Percentiles rank a stretch among this genome's conserved stretches.
phyloP scores from a whole-genome alignment of 371 early-diverging fungal genomes.

The Coemansia sp. region DNA sequence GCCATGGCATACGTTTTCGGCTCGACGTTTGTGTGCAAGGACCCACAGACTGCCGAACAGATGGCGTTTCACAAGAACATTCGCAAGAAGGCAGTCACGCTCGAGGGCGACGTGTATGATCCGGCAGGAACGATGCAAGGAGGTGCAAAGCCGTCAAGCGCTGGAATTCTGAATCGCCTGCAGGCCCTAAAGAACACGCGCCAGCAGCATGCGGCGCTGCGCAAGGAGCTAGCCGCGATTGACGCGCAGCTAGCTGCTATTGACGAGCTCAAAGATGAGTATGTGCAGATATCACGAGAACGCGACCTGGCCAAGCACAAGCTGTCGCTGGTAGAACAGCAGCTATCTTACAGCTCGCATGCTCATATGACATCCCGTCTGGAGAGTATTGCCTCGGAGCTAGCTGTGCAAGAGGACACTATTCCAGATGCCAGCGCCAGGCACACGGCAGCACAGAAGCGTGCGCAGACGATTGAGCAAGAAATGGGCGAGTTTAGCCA shows the following conservation, averaged over 20 bases:
- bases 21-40: conserved; percentile 86
- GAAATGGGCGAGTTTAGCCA: conserved; percentile 88
- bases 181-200: conserved; percentile 56
- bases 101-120: conserved; percentile 99
- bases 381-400: conserved; percentile 35
- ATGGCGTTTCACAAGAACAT: conserved; percentile 86
- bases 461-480: conserved; percentile 63
- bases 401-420: conserved; percentile 26
- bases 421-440: conserved; percentile 31
- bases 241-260: conserved; percentile 54
- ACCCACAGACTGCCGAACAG: conserved; percentile 79
- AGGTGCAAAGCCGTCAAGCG: conserved; percentile 80
- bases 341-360: conserved; percentile 68
- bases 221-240: conserved; percentile 54
- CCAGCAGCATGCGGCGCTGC: conserved; percentile 26
- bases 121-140: conserved; percentile 97
- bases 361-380: conserved; percentile 47
- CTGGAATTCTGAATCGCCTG: conserved; percentile 74
- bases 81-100: conserved; percentile 85
- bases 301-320: conserved; percentile 75
- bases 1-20: conserved; percentile 98
- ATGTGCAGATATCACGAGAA: conserved; percentile 57
- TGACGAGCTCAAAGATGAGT: conserved; percentile 55
- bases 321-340: conserved; percentile 65
- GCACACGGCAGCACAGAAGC: conserved; percentile 18